A percentile compares a stretch with the other conserved stretches of the same genome.
Evolutionary conservation across 768 basidiomycete genomes (phyloP).

Genomic region (Boletus patriciae): DNA sequence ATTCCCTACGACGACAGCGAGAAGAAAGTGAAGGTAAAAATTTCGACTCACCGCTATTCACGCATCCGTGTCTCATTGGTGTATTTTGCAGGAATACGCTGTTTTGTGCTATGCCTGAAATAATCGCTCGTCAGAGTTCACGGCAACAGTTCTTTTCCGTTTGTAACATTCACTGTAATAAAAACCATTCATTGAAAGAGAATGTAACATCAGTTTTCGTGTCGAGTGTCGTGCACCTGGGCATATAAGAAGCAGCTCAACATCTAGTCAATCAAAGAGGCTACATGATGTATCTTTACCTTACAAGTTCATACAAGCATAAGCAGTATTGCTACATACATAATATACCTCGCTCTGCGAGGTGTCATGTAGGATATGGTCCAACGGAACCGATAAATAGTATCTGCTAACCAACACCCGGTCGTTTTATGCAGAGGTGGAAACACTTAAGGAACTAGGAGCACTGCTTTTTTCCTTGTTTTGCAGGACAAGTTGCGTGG

Average conservation of each 20-base stretch:
- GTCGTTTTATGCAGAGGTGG: background rate
- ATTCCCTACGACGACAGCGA: conserved; percentile 55
- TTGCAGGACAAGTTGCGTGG: conserved; percentile 8
- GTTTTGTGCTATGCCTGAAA: conserved; percentile 40
- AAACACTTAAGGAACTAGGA: background rate
- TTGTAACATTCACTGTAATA: conserved; percentile 8
- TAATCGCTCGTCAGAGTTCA: background rate
- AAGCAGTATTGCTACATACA: background rate
- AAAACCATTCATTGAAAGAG: background rate
- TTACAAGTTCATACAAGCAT: background rate
- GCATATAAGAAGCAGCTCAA: background rate
- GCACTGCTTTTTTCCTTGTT: background rate
- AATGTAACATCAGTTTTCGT: background rate
- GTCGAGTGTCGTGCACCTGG: background rate
- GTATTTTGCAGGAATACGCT: conserved; percentile 38
- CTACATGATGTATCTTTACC: background rate
- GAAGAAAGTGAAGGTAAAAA: conserved; percentile 49
- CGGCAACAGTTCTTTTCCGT: background rate
- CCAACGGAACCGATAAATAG: background rate
- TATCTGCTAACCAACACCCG: background rate
- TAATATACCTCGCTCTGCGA: background rate
- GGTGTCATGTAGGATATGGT: background rate
- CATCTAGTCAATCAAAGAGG: background rate
- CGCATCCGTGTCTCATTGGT: background rate
- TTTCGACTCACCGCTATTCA: background rate